These are phyloP conservation scores for Sarcodon sp. DNA, from an alignment of 768 basidiomycete species.

Conservation along the genomic window DNA sequence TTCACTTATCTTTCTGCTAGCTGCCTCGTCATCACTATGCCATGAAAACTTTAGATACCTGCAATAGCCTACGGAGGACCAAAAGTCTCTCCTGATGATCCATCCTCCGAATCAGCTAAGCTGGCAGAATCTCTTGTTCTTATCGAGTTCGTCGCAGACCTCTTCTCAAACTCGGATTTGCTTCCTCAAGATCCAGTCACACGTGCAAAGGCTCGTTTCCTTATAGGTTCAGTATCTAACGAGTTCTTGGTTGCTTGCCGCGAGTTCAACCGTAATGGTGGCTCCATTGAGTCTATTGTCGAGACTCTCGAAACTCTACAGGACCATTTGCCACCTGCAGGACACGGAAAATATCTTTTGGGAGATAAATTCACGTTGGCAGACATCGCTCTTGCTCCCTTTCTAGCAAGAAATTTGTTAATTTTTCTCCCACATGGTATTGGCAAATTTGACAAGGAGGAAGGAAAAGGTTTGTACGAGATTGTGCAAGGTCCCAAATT, in stretches of 20 bases:
- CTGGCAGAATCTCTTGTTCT: constrained; percentile 54
- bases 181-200: constrained; percentile 42
- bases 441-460: constrained; percentile 34
- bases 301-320: constrained; percentile 34
- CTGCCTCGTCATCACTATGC: not conserved
- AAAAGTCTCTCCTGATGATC: constrained; percentile 34
- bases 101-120: constrained; percentile 48
- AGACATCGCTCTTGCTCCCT: constrained; percentile 47
- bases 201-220: constrained; percentile 49
- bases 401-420: constrained; percentile 37
- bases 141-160: constrained; percentile 54
- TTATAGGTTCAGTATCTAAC: constrained; percentile 40
- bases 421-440: constrained; percentile 33
- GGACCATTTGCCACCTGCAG: constrained; percentile 30
- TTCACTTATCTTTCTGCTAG: not conserved
- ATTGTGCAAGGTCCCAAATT: constrained; percentile 33
- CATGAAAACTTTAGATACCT: constrained; percentile 39
- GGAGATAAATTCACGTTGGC: constrained; percentile 43
- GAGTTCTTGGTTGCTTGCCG: constrained; percentile 17
- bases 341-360: constrained; percentile 20
- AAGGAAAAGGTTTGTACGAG: constrained; percentile 30
- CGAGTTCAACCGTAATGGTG: constrained; percentile 16
- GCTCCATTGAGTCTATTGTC: constrained; percentile 15
- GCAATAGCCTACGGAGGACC: constrained; percentile 54
- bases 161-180: constrained; percentile 32